These are phyloP conservation scores for Cornus florida DNA, from an alignment of 148 eudicot genomes.

Conservation along the genomic window DNA sequence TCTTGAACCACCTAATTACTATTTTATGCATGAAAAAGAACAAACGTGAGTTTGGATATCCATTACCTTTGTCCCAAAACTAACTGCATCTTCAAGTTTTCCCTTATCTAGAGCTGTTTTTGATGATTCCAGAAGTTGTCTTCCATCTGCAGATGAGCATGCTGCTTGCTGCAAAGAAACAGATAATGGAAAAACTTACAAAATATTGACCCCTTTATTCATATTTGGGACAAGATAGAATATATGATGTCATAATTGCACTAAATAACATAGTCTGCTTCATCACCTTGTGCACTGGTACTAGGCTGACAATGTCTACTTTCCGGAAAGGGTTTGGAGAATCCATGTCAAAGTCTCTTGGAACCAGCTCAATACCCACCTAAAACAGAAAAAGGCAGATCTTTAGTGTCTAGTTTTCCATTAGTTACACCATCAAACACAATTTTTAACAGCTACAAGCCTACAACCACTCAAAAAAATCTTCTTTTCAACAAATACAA, in stretches of 20 bases:
- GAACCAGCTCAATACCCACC: conserved; percentile 98
- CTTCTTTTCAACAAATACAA: neutral
- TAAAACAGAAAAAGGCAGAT: conserved; percentile 22
- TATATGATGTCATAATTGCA: neutral
- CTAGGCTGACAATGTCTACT: conserved; percentile 77
- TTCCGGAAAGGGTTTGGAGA: conserved; percentile 78
- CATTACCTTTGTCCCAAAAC: conserved; percentile 93
- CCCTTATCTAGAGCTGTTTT: conserved; percentile 99
- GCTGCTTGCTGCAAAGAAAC: conserved; percentile 89
- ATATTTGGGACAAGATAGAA: neutral
- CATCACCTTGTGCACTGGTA: conserved; percentile 98
- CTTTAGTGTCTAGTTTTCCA: neutral
- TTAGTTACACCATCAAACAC: neutral
- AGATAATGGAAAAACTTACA: conserved; percentile 12
- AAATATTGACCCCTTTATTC: neutral
- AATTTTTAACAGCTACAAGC: no score
- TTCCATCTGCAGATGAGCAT: conserved; percentile 98
- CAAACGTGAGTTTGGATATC: neutral
- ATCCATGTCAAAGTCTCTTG: conserved; percentile 95
- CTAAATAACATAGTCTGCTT: conserved; percentile 23
- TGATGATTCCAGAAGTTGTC: conserved; percentile 96
- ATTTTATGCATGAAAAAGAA: neutral
- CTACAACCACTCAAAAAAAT: neutral
- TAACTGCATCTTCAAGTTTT: conserved; percentile 99
- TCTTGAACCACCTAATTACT: neutral